Percentiles rank a stretch among this genome's conserved stretches.
Conservation (phyloP, 495 filamentous ascomycete genomes). For the Glarea lozoyensis region DNA sequence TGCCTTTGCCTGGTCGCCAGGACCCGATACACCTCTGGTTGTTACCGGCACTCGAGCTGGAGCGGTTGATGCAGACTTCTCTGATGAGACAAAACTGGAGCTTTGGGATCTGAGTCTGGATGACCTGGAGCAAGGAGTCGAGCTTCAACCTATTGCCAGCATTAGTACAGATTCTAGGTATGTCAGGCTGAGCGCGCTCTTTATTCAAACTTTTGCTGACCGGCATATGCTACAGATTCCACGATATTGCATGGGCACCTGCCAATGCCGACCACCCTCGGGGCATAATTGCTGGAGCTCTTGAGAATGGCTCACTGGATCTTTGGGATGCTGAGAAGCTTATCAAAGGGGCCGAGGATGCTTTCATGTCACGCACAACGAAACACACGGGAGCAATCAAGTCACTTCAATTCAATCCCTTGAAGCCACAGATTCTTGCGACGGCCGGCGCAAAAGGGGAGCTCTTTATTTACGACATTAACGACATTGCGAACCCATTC, state of each 20-base stretch:
- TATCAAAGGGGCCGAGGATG: constrained; percentile 56
- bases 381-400: constrained; percentile 94
- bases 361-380: constrained; percentile 76
- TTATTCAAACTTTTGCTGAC: constrained; percentile 6
- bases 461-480: constrained; percentile 90
- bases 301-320: constrained; percentile 94
- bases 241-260: constrained; percentile 90
- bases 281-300: constrained; percentile 87
- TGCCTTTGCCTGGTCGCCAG: constrained; percentile 93
- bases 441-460: constrained; percentile 93
- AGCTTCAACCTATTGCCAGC: constrained; percentile 78
- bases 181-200: constrained; percentile 9
- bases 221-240: constrained; percentile 56
- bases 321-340: constrained; percentile 93
- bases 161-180: constrained; percentile 87
- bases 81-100: constrained; percentile 92
- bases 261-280: constrained; percentile 63
- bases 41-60: constrained; percentile 94
- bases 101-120: constrained; percentile 88
- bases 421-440: constrained; percentile 81
- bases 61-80: constrained; percentile 94
- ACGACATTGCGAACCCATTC: constrained; percentile 79
- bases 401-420: constrained; percentile 95
- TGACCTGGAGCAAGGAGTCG: constrained; percentile 59
- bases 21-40: constrained; percentile 63